These are phyloP conservation scores for Phylloporus sp. DNA, from an alignment of 768 basidiomycete genomes.

Conservation along the genomic window DNA sequence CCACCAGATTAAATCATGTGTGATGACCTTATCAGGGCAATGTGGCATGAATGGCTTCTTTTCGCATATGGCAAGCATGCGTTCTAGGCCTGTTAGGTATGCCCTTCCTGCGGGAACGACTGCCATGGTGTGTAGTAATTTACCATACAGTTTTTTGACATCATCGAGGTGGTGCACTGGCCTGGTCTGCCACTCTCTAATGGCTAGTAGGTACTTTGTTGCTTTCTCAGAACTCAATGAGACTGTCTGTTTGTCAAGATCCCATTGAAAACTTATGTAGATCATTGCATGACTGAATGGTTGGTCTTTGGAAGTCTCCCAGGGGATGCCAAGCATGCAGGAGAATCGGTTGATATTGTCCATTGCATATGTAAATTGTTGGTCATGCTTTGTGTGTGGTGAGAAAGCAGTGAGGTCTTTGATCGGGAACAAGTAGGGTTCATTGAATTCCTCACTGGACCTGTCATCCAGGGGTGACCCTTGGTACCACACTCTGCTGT, in stretches of 20 bases:
- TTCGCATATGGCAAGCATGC: slow-evolving; percentile 29
- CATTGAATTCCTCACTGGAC: slow-evolving; percentile 8
- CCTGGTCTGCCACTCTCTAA: neutral
- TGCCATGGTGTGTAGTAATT: slow-evolving; percentile 8
- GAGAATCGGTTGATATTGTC: neutral
- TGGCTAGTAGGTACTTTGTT: too few relatives aligned
- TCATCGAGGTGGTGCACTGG: neutral
- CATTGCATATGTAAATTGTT: neutral
- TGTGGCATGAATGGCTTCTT: slow-evolving; percentile 32
- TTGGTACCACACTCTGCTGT: too few relatives aligned
- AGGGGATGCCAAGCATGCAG: neutral
- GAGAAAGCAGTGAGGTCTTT: neutral
- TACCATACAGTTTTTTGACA: slow-evolving; percentile 2
- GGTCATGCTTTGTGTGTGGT: neutral
- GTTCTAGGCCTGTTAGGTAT: slow-evolving; percentile 38
- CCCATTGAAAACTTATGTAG: neutral
- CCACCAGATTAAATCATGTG: neutral
- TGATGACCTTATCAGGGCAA: neutral
- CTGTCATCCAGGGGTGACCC: too few relatives aligned
- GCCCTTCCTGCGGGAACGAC: slow-evolving; percentile 32
- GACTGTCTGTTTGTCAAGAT: neutral
- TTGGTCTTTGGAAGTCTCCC: slow-evolving; percentile 11
- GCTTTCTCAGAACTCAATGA: too few relatives aligned
- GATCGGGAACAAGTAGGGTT: neutral
- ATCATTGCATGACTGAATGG: neutral